These are phyloP conservation scores for Paulownia fortunei DNA, from an alignment of 257 asterid genomes.

Conservation along the genomic window DNA sequence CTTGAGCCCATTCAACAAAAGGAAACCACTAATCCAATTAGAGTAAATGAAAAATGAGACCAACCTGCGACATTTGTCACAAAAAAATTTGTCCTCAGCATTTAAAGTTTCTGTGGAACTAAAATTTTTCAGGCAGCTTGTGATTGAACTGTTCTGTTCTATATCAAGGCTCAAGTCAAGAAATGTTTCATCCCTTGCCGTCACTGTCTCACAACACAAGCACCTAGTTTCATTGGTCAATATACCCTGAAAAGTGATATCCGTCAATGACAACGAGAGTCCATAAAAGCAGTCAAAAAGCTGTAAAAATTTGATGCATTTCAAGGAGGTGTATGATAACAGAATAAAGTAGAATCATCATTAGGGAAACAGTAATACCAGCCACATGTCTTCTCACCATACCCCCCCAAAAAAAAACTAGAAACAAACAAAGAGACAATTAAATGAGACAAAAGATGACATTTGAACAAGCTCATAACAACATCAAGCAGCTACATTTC, in stretches of 20 bases:
- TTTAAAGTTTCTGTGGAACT: slow-evolving; percentile 89
- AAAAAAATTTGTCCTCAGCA: slow-evolving; percentile 88
- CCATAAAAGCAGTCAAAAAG: not conserved
- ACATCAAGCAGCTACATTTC: too few relatives aligned
- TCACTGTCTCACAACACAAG: slow-evolving; percentile 84
- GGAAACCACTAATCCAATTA: not conserved
- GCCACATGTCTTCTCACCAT: too few relatives aligned
- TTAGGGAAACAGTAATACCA: too few relatives aligned
- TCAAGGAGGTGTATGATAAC: not conserved
- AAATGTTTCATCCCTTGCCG: slow-evolving; percentile 91
- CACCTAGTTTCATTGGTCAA: slow-evolving; percentile 88
- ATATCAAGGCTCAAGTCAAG: slow-evolving; percentile 89
- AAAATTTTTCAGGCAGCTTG: slow-evolving; percentile 84
- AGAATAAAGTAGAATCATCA: not conserved
- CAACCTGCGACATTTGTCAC: slow-evolving; percentile 93
- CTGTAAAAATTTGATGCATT: not conserved
- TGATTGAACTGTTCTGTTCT: slow-evolving; percentile 89
- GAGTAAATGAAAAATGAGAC: slow-evolving; percentile 21
- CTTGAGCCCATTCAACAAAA: slow-evolving; percentile 21
- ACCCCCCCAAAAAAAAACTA: too few relatives aligned
- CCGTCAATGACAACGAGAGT: slow-evolving; percentile 18
- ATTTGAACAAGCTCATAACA: too few relatives aligned
- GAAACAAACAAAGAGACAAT: too few relatives aligned
- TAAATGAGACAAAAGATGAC: too few relatives aligned
- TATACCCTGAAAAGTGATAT: slow-evolving; percentile 60